phyloP scores from a whole-genome alignment of 2,329 filamentous ascomycete species.

The Verticillium klebahnii region DNA sequence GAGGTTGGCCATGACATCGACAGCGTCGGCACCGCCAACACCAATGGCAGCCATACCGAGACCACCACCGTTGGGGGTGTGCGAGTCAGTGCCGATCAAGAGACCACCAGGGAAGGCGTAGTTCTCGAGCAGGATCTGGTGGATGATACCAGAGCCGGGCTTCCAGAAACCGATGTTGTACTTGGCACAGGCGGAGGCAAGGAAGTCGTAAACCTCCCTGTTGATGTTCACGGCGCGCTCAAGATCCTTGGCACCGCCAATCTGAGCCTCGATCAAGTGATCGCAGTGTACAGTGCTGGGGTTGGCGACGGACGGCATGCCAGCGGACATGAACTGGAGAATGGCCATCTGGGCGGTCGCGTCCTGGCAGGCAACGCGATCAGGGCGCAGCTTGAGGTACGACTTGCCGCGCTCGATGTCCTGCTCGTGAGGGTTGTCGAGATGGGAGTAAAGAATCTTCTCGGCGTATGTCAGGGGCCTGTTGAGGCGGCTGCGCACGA shows the following conservation, averaged over 20 bases:
- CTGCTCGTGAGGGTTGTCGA: slow-evolving; percentile 94
- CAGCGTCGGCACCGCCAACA: slow-evolving; percentile 96
- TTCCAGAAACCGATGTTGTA: slow-evolving; percentile 99
- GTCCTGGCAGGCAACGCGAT: slow-evolving; percentile 98
- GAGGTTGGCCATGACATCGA: slow-evolving; percentile 96
- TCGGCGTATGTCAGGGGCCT: slow-evolving; percentile 91
- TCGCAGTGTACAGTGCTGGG: slow-evolving; percentile 97
- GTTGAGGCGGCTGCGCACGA: slow-evolving; percentile 87
- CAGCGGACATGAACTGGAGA: slow-evolving; percentile 98
- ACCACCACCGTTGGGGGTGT: slow-evolving; percentile 96
- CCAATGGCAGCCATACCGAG: slow-evolving; percentile 92
- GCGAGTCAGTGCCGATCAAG: slow-evolving; percentile 95
- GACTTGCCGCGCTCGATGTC: slow-evolving; percentile 94
- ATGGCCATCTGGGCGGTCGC: slow-evolving; percentile 99
- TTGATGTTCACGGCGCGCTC: slow-evolving; percentile 87
- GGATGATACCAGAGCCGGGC: slow-evolving; percentile 97
- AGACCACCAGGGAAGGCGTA: slow-evolving; percentile 98
- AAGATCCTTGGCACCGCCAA: slow-evolving; percentile 91
- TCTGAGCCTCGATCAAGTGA: slow-evolving; percentile 96
- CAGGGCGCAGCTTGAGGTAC: slow-evolving; percentile 93
- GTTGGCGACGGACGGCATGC: slow-evolving; percentile 92
- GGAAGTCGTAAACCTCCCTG: slow-evolving; percentile 99
- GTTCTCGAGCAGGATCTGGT: slow-evolving; percentile 98
- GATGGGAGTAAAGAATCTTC: slow-evolving; percentile 98
- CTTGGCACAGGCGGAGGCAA: slow-evolving; percentile 90